Evolutionary conservation across 2,329 filamentous ascomycete species (phyloP).

Genomic region (Lecanicillium sp.): DNA sequence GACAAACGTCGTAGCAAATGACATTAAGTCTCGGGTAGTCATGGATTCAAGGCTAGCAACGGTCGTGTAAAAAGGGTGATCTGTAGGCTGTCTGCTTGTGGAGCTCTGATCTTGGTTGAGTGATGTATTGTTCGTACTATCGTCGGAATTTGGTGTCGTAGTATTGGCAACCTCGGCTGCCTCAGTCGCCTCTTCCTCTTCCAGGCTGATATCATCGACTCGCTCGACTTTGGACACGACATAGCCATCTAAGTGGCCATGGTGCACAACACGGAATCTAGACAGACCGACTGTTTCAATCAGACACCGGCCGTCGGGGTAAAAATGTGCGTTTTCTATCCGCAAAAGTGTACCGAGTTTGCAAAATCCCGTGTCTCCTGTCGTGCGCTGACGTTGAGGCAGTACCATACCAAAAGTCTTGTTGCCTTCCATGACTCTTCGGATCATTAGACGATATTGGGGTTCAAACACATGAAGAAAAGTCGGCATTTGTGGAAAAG

Average conservation of each 20-base stretch:
- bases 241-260: constrained; percentile 66
- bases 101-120: no score
- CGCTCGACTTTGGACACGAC: constrained; percentile 66
- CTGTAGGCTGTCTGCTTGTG: not conserved
- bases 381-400: constrained; percentile 44
- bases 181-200: constrained; percentile 72
- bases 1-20: constrained; percentile 59
- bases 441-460: constrained; percentile 85
- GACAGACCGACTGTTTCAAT: constrained; percentile 70
- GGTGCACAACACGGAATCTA: constrained; percentile 63
- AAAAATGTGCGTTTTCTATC: constrained; percentile 64
- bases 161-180: constrained; percentile 44
- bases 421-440: constrained; percentile 64
- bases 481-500: constrained; percentile 75
- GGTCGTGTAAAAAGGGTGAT: not conserved
- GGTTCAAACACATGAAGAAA: constrained; percentile 90
- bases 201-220: constrained; percentile 72
- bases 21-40: constrained; percentile 63
- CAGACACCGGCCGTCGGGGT: constrained; percentile 73
- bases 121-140: no score
- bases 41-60: constrained; percentile 28
- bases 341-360: constrained; percentile 71
- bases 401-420: constrained; percentile 81
- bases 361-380: constrained; percentile 42
- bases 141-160: no score